Conservation (phyloP, 208 protist species). For the Entamoeba invadens region DNA sequence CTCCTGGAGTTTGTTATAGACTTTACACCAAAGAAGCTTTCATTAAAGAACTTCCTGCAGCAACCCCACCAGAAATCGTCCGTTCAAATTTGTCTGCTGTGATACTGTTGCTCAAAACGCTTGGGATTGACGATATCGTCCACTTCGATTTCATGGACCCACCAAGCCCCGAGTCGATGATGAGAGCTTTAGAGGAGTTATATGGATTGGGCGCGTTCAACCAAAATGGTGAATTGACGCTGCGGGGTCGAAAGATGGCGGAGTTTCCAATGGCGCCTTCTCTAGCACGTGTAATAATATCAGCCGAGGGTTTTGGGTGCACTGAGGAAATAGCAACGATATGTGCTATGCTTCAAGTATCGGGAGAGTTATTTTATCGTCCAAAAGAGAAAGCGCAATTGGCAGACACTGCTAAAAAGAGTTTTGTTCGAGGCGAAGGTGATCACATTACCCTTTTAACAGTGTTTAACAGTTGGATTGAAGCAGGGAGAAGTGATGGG, state of each 20-base stretch:
- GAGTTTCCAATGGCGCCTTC: neutral
- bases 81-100: conserved; percentile 60
- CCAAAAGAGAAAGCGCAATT: neutral
- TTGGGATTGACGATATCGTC: conserved; percentile 54
- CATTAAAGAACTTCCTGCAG: conserved; percentile 37
- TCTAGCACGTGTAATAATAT: neutral
- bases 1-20: conserved; percentile 3
- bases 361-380: neutral
- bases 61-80: conserved; percentile 63
- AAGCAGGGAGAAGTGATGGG: neutral
- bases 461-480: neutral
- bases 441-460: conserved; percentile 21
- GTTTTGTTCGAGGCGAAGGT: neutral
- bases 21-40: conserved; percentile 41
- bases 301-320: neutral
- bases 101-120: conserved; percentile 61
- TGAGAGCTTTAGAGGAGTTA: neutral
- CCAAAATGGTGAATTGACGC: neutral
- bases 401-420: neutral
- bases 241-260: neutral
- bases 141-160: conserved; percentile 54
- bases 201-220: neutral
- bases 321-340: neutral
- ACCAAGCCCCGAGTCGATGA: conserved; percentile 27
- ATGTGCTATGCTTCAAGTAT: neutral